Base-by-base conservation (phyloP, 2,329 filamentous ascomycete genomes). In the Colletotrichum sp. region DNA sequence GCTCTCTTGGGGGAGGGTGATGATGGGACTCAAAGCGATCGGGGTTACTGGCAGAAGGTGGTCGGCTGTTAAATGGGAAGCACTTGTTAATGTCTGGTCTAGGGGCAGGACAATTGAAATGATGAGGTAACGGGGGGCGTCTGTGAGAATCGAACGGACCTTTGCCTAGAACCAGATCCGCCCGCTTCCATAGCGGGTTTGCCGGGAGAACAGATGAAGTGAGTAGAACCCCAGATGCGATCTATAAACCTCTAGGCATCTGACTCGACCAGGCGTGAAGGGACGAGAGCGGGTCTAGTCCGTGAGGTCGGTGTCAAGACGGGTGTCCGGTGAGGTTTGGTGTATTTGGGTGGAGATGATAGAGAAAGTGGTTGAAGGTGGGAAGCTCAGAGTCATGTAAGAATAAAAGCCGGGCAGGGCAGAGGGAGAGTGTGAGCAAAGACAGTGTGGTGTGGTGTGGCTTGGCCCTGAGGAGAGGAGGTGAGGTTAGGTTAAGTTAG, bases 141-240 rank as follows among this genome's bases (percentile, higher is more conserved):
- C 56, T 58, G 60, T n/a, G 58, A 71, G 55, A 70, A 70, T 36
- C 30, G 39, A 71, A 78, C 83, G 69, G 77, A 86, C 84, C 84
- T 85, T 83, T 85, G 84, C 82, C 84, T 83, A 78, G 78, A 76
- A 78, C 80, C 81, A 79, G 80, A 79, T 71, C 84, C 84, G 76
- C 83, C 82, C 80, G 81, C 82, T 85, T 85, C 84, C 84, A 86
- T 86, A 82, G 81, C 84, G 82, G 83, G 80, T 78, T 76, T 75
- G 70, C 65, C 69, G 76, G 61, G 66, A 77, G 69, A 76, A 75
- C 72, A 66, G 73, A 76, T 65, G 75, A 76, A 71, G 71, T 75
- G 73, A 75, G 75, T 76, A 77, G 67, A 76, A 79, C 77, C 79
- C 77, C 77, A 75, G 75, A 74, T 74, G 71, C 70, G 56, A 77